Conservation (phyloP, 2,329 filamentous ascomycete genomes). For the Pyrenophora graminea region DNA sequence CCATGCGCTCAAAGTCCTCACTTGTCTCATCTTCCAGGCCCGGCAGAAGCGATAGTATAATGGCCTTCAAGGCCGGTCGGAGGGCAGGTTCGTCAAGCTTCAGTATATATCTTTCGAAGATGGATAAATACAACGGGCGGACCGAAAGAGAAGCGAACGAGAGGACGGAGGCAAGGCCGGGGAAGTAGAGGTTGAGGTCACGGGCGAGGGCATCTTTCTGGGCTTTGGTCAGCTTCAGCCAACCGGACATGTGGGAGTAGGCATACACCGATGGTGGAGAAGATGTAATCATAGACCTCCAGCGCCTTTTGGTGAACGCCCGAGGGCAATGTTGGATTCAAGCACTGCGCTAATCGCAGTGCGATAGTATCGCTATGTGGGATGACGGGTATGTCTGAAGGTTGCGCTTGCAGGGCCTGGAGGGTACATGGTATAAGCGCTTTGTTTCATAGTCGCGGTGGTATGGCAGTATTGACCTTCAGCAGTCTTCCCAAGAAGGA, state of each 20-base stretch:
- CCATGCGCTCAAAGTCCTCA: slow-evolving; percentile 90
- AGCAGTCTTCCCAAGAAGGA: slow-evolving; percentile 89
- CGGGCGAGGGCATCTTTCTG: slow-evolving; percentile 73
- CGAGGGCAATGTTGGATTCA: slow-evolving; percentile 89
- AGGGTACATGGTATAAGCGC: slow-evolving; percentile 30
- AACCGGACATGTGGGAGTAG: slow-evolving; percentile 5
- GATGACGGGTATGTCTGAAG: slow-evolving; percentile 70
- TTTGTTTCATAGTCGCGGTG: slow-evolving; percentile 13
- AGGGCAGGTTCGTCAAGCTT: slow-evolving; percentile 71
- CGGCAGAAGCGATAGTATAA: slow-evolving; percentile 86
- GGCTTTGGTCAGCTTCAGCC: slow-evolving; percentile 30
- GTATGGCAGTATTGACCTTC: slow-evolving; percentile 64
- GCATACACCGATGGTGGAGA: slow-evolving; percentile 76
- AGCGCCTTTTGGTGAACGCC: slow-evolving; percentile 97
- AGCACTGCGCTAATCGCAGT: slow-evolving; percentile 90
- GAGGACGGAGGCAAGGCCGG: slow-evolving; percentile 83
- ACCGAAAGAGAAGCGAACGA: slow-evolving; percentile 95
- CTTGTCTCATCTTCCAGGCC: slow-evolving; percentile 95
- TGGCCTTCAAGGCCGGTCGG: slow-evolving; percentile 84
- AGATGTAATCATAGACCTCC: slow-evolving; percentile 90
- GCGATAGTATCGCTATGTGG: slow-evolving; percentile 83
- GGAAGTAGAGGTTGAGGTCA: slow-evolving; percentile 85
- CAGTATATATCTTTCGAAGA: slow-evolving; percentile 81
- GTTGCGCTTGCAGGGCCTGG: slow-evolving; percentile 86
- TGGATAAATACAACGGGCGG: slow-evolving; percentile 78